phyloP scores from a whole-genome alignment of 768 basidiomycete species.

The Trametes maxima region DNA sequence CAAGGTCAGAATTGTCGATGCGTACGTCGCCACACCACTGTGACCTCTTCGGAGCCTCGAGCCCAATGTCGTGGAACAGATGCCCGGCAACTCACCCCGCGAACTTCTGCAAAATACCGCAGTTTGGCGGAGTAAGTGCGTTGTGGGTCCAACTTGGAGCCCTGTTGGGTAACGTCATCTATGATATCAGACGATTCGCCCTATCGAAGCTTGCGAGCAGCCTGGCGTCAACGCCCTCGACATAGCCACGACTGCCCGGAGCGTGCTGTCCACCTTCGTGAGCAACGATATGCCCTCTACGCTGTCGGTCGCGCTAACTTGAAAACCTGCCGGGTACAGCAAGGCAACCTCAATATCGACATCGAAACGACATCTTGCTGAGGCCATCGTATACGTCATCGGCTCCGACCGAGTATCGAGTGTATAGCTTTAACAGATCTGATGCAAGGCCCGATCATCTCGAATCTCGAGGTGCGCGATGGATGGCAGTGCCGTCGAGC shows the following conservation, averaged over 20 bases:
- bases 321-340: too few relatives aligned
- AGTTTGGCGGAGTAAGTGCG: constrained; percentile 28
- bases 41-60: neutral
- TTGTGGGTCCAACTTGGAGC: too few relatives aligned
- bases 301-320: too few relatives aligned
- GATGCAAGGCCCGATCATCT: neutral
- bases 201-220: constrained; percentile 36
- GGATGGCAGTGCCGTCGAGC: too few relatives aligned
- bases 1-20: constrained; percentile 40
- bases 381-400: neutral
- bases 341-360: constrained; percentile 21
- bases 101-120: constrained; percentile 39
- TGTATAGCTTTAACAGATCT: neutral
- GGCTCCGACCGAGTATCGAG: neutral
- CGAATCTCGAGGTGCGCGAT: too few relatives aligned
- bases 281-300: constrained; percentile 8
- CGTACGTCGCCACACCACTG: constrained; percentile 18
- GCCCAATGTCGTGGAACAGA: neutral
- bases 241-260: constrained; percentile 37
- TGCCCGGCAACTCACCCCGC: constrained; percentile 40
- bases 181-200: constrained; percentile 28
- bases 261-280: constrained; percentile 37
- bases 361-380: constrained; percentile 16
- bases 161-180: neutral
- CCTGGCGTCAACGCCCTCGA: constrained; percentile 37